Evolutionary conservation across 1,284 basidiomycete genomes (phyloP), one percentile per base, ranked within the genome.

Genomic region (Cutaneotrichosporon dermatis): DNA sequence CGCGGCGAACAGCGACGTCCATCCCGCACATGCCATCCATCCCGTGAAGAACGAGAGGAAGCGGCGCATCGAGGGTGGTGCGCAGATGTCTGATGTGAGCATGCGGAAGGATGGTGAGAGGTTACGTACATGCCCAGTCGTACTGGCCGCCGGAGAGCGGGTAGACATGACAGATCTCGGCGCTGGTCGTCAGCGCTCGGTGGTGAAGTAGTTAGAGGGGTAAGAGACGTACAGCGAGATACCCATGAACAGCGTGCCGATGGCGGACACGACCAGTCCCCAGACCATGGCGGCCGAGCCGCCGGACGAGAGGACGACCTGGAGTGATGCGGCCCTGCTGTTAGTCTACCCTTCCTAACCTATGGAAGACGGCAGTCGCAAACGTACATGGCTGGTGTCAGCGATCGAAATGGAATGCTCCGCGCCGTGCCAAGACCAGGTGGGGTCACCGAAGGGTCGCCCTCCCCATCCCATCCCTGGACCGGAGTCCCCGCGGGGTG

Each of bases 1-100:
- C 2, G 70, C 70, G 6, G 76, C 78, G 6, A 71, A 71, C 4
- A 79, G 63, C 6, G 76, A 70, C 40, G 76, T 68, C 78, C 77
- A 80, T 1, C 77, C 78, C 0, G 76, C 62, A 5, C 25, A 35
- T 0, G 58, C 53, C 46, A 63, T 58, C 62, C 62, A 63, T 3
- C 62, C 62, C 1, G 46, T 44, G 51, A 55, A 55, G 50, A 53
- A 64, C 33, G 59, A 53, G 7, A 64, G 34, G 12, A 54, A 54
- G 25, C 35, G 33, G 33, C 54, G 55, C 15, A 51, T n/a, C 9
- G 12, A 25, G 4, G 34, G 16, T 2, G 59, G 57, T 7, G 59
- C 46, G 15, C 58, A 36, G 36, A 43, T 37, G 51, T 62, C 60
- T 62, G 39, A 25, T 25, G 46, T 3, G 34, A 54, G 25, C 34